Conservation (phyloP, 768 basidiomycete genomes). For the Daedaleopsis nitida region DNA sequence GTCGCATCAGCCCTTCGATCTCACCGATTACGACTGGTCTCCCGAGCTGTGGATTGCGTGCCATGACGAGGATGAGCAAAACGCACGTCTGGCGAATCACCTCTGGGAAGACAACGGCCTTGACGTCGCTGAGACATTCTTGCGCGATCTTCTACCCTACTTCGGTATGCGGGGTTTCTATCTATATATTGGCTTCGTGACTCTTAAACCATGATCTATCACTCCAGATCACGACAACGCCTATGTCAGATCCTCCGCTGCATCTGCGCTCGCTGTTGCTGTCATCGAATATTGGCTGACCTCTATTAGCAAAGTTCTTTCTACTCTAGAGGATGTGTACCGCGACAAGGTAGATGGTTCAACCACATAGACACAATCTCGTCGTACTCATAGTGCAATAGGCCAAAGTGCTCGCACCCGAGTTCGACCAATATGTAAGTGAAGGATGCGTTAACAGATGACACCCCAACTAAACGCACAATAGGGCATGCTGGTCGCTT, state of each 20-base stretch:
- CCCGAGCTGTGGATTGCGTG: constrained; percentile 84
- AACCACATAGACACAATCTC: neutral
- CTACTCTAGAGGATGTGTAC: constrained; percentile 69
- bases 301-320: constrained; percentile 47
- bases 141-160: constrained; percentile 59
- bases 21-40: constrained; percentile 94
- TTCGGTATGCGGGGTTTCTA: constrained; percentile 58
- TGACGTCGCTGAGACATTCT: constrained; percentile 73
- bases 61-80: constrained; percentile 91
- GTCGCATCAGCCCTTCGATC: constrained; percentile 76
- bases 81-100: constrained; percentile 74
- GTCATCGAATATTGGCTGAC: constrained; percentile 68
- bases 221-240: constrained; percentile 71
- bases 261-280: constrained; percentile 75
- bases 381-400: constrained; percentile 29
- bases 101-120: constrained; percentile 97
- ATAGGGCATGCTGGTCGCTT: constrained; percentile 88
- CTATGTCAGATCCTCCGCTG: constrained; percentile 76
- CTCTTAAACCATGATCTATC: neutral
- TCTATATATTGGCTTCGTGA: neutral
- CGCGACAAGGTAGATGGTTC: constrained; percentile 66
- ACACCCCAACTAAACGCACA: constrained; percentile 3
- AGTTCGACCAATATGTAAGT: constrained; percentile 90
- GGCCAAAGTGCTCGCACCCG: constrained; percentile 86
- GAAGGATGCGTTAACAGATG: neutral